Evolutionary conservation across 2,329 filamentous ascomycete species (phyloP).

Genomic region (Pseudogymnoascus sp.): DNA sequence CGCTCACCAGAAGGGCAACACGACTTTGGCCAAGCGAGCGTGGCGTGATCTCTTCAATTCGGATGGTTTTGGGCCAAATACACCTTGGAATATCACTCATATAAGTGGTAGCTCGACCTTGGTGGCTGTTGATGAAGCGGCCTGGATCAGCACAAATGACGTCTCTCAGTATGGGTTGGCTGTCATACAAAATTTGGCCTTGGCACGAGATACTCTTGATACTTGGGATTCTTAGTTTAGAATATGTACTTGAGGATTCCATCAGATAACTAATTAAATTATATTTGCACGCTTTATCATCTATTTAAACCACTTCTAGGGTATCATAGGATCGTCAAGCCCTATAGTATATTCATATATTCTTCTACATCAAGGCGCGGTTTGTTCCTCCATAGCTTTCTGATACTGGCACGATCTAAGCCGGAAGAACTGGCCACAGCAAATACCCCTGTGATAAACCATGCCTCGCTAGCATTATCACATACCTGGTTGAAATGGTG

Average conservation of each 20-base stretch:
- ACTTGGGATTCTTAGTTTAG: background rate
- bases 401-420: background rate
- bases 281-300: background rate
- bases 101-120: conserved; percentile 39
- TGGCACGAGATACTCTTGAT: conserved; percentile 20
- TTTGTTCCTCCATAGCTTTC: background rate
- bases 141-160: conserved; percentile 49
- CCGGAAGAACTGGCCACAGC: background rate
- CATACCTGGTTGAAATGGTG: background rate
- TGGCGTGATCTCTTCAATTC: conserved; percentile 46
- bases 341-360: background rate
- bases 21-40: conserved; percentile 40
- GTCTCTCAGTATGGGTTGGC: conserved; percentile 48
- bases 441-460: background rate
- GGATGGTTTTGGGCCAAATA: conserved; percentile 36
- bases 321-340: background rate
- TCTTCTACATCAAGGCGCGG: background rate
- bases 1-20: conserved; percentile 36
- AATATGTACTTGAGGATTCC: background rate
- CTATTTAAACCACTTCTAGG: background rate
- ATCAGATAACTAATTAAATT: background rate
- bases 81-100: conserved; percentile 32
- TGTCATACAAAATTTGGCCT: conserved; percentile 46
- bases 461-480: background rate
- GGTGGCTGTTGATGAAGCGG: conserved; percentile 43